phyloP scores from a whole-genome alignment of 148 eudicot species.

The Cornus controversa region DNA sequence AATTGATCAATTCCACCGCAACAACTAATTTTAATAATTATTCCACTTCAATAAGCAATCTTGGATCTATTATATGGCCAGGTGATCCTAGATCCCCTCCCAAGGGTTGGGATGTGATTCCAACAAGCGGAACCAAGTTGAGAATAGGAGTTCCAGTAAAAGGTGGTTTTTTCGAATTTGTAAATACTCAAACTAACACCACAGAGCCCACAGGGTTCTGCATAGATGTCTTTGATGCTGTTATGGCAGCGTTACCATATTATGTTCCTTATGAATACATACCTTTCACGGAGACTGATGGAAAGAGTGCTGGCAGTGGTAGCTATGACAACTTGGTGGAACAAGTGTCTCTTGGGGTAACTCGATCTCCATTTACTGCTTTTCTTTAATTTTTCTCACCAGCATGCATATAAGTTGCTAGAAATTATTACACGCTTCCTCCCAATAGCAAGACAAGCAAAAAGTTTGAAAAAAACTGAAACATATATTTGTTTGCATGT shows the following conservation, averaged over 20 bases:
- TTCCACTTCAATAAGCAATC: no score
- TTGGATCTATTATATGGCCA: no score
- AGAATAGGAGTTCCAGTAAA: neutral
- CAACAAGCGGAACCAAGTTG: neutral
- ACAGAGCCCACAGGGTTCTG: neutral
- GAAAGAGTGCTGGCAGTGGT: no score
- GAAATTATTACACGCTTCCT: no score
- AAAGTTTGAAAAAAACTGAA: no score
- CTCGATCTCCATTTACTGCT: neutral
- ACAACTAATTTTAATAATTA: neutral
- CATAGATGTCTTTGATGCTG: neutral
- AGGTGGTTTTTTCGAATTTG: neutral
- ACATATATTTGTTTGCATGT: no score
- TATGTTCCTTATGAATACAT: neutral
- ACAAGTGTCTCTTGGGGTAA: constrained; percentile 26
- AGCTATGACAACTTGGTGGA: constrained; percentile 14
- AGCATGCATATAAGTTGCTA: no score
- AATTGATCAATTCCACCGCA: neutral
- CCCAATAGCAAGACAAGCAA: no score
- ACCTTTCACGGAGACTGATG: neutral
- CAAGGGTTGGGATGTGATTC: neutral
- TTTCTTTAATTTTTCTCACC: no score
- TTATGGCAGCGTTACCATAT: neutral
- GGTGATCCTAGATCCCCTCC: neutral
- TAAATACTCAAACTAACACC: neutral